Base-by-base conservation (phyloP, 345 rosid species). In the Eucalyptus grandis region DNA sequence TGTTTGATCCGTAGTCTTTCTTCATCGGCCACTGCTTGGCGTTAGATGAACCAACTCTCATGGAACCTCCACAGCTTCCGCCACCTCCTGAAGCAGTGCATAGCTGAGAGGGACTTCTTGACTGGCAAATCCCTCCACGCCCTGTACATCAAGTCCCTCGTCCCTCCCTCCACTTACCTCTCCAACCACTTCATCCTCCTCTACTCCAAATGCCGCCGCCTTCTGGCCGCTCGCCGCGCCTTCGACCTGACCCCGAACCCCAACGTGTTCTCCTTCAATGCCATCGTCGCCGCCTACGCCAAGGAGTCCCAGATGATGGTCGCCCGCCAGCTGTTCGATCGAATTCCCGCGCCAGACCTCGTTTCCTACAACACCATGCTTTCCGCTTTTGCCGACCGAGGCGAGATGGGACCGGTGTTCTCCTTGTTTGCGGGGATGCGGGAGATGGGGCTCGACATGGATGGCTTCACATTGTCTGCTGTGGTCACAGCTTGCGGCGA, bases 141-240 rank as follows among this genome's bases (percentile, higher is more conserved):
- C 2, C 93, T 92, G 69, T 98, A 95, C 92, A 82, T 98, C 91
- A 97, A 98, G 87, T 93, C 94, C n/a, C 34, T 94, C 37, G 13
- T 96, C 88, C 94, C 96, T 88, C 65, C 94, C n/a, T 95, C 99
- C 50, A 95, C 97, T 87, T 95, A 94, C 89, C 94, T 97, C 90
- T 95, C 99, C 93, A 98, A 98, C 88, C 98, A 97, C 91, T 97
- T 98, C 92, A 93, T 94, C 90, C 95, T 96, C 90, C 98, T 98
- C 49, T 97, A 95, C 95, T 96, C 99, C 92, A 96, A 95, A 87
- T 97, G 96, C 92, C 93, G 96, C 88, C 94, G 86, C 67, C 92
- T 97, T 21, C 16, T 90, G 65, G 87, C 92, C 19, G 98, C 99
- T 72, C 92, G 90, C 65, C 89, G 91, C 56, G 92, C 92, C 7